A percentile compares a stretch with the other conserved stretches of the same genome.
phyloP scores from a whole-genome alignment of 2,329 filamentous ascomycete species.

The Fonsecaea pugnacius region DNA sequence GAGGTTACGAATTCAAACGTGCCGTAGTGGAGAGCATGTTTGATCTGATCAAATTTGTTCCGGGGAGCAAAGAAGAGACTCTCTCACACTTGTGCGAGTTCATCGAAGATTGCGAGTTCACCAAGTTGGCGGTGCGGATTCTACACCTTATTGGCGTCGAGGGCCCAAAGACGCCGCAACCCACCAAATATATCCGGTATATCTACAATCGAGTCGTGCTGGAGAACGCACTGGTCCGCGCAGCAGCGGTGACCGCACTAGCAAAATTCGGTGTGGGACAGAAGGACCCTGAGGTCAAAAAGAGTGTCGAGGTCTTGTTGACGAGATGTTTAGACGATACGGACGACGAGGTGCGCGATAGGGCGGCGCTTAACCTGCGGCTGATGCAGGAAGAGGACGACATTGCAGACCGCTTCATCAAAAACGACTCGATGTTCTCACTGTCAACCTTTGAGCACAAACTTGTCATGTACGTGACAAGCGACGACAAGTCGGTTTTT shows the following conservation, averaged over 20 bases:
- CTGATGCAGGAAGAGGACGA: conserved; percentile 92
- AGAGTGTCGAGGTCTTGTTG: conserved; percentile 88
- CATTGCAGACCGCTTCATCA: conserved; percentile 83
- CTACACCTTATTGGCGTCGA: conserved; percentile 91
- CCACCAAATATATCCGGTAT: conserved; percentile 98
- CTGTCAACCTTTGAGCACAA: conserved; percentile 95
- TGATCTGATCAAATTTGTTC: conserved; percentile 97
- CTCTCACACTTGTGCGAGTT: conserved; percentile 97
- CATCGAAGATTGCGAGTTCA: conserved; percentile 99
- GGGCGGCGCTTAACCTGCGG: conserved; percentile 87
- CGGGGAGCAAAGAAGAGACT: conserved; percentile 79
- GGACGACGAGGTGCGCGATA: conserved; percentile 95
- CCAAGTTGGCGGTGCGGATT: conserved; percentile 93
- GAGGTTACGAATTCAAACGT: conserved; percentile 97
- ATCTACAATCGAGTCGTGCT: conserved; percentile 98
- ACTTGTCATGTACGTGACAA: conserved; percentile 95
- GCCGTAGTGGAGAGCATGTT: conserved; percentile 99
- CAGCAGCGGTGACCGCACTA: conserved; percentile 90
- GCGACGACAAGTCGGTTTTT: conserved; percentile 85
- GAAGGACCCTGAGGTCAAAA: conserved; percentile 94
- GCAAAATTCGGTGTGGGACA: conserved; percentile 98
- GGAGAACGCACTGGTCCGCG: conserved; percentile 94
- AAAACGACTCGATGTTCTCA: conserved; percentile 96
- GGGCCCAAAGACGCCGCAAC: conserved; percentile 91
- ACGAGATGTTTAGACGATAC: conserved; percentile 94